phyloP scores from a whole-genome alignment of 495 filamentous ascomycete genomes.

The Rostrohypoxylon terebratum region DNA sequence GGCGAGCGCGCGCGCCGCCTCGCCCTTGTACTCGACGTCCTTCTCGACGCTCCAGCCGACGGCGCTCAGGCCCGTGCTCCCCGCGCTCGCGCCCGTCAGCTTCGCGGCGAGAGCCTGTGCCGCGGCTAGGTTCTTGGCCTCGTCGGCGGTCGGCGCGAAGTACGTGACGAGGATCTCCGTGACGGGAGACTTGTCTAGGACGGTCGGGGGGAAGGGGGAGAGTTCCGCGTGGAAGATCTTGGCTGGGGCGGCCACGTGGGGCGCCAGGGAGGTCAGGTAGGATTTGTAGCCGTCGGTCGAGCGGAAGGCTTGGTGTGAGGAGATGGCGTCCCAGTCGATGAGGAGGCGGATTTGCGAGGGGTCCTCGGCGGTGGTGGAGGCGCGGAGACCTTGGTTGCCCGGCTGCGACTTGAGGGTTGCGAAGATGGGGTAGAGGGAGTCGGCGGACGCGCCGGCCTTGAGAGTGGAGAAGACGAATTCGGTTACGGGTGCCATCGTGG shows the following conservation, averaged over 20 bases:
- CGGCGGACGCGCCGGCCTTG: slow-evolving; percentile 13
- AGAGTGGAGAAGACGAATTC: slow-evolving; percentile 20
- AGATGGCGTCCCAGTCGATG: slow-evolving; percentile 37
- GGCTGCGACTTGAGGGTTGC: slow-evolving; percentile 3
- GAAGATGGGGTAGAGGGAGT: slow-evolving; percentile 9
- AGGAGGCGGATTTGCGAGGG: slow-evolving; percentile 23
- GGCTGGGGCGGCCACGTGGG: not conserved
- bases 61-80: slow-evolving; percentile 22
- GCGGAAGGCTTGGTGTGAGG: slow-evolving; percentile 17
- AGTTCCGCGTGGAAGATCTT: slow-evolving; percentile 28
- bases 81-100: slow-evolving; percentile 13
- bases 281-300: not conserved
- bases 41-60: slow-evolving; percentile 33
- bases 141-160: slow-evolving; percentile 23
- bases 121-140: not conserved
- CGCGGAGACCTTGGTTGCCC: slow-evolving; percentile 25
- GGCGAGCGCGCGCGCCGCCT: slow-evolving; percentile 26
- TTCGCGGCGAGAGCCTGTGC: slow-evolving; percentile 1
- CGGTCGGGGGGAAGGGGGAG: slow-evolving; percentile 21
- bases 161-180: slow-evolving; percentile 29
- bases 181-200: slow-evolving; percentile 28
- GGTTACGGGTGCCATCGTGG: slow-evolving; percentile 39
- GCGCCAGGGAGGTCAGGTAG: slow-evolving; percentile 3
- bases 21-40: slow-evolving; percentile 33
- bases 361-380: slow-evolving; percentile 9